Evolutionary conservation across 2,329 filamentous ascomycete species (phyloP).

Genomic region (Anthostomella pinea): DNA sequence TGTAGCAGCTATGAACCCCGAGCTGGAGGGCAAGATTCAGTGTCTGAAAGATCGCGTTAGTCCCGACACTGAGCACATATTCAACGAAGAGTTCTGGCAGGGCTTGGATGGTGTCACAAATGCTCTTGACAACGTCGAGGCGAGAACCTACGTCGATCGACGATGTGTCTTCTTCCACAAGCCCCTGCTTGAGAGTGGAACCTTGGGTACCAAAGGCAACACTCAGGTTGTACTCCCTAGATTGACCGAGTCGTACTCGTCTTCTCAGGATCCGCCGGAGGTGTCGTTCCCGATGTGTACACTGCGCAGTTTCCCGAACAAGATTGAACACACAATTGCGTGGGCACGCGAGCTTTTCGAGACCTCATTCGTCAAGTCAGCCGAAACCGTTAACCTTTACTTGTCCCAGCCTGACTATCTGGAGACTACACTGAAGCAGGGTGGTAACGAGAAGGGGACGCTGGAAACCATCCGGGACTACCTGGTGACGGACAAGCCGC

Average conservation of each 20-base stretch:
- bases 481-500: conserved; percentile 85
- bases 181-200: conserved; percentile 92
- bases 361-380: conserved; percentile 86
- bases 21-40: conserved; percentile 80
- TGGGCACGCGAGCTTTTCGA: conserved; percentile 98
- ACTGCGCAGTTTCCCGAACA: conserved; percentile 93
- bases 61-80: conserved; percentile 86
- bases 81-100: conserved; percentile 92
- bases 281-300: conserved; percentile 99
- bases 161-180: conserved; percentile 98
- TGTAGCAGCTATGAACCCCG: conserved; percentile 94
- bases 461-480: conserved; percentile 87
- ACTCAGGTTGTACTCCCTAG: conserved; percentile 91
- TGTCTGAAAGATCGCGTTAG: conserved; percentile 88
- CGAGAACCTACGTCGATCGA: conserved; percentile 91
- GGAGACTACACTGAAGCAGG: conserved; percentile 81
- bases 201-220: conserved; percentile 98
- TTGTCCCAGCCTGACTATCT: conserved; percentile 89
- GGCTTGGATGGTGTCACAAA: conserved; percentile 89
- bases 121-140: conserved; percentile 95
- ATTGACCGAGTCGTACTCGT: conserved; percentile 94
- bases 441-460: conserved; percentile 91
- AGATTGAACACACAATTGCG: conserved; percentile 97
- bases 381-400: conserved; percentile 92
- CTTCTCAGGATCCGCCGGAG: conserved; percentile 94